Evolutionary conservation across 116 monocot species (phyloP).

Genomic region (Iris pallida): DNA sequence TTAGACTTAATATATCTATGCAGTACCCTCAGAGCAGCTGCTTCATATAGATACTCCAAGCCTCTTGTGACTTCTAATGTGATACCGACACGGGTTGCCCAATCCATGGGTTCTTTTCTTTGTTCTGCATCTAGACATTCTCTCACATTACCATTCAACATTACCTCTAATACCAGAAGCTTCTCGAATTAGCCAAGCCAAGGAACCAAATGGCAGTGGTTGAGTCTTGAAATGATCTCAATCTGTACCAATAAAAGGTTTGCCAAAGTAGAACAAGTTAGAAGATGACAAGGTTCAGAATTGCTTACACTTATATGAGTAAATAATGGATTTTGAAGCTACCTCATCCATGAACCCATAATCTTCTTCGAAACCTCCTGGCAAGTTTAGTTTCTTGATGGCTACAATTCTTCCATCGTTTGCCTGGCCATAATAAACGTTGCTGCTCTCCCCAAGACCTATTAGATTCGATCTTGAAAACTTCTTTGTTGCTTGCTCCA

Average conservation of each 20-base stretch:
- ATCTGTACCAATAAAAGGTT: conserved; percentile 36
- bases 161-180: conserved; percentile 84
- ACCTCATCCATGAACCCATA: conserved; percentile 74
- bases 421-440: conserved; percentile 71
- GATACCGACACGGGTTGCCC: conserved; percentile 69
- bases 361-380: conserved; percentile 39
- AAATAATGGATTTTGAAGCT: not conserved
- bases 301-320: no score
- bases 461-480: conserved; percentile 75
- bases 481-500: conserved; percentile 72
- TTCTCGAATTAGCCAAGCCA: conserved; percentile 69
- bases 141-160: conserved; percentile 79
- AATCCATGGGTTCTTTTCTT: conserved; percentile 54
- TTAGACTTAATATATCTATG: conserved; percentile 93
- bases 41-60: conserved; percentile 94
- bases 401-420: conserved; percentile 70
- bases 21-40: conserved; percentile 84
- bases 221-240: conserved; percentile 81
- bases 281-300: not conserved
- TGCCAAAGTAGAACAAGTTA: not conserved
- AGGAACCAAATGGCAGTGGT: conserved; percentile 90
- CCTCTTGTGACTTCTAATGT: conserved; percentile 83
- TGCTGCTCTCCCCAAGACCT: conserved; percentile 80
- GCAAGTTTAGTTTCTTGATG: conserved; percentile 62
- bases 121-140: conserved; percentile 66